Percentiles rank a stretch among this genome's conserved stretches.
Conservation (phyloP, 139 green algal species). For the Chlorella sp. region DNA sequence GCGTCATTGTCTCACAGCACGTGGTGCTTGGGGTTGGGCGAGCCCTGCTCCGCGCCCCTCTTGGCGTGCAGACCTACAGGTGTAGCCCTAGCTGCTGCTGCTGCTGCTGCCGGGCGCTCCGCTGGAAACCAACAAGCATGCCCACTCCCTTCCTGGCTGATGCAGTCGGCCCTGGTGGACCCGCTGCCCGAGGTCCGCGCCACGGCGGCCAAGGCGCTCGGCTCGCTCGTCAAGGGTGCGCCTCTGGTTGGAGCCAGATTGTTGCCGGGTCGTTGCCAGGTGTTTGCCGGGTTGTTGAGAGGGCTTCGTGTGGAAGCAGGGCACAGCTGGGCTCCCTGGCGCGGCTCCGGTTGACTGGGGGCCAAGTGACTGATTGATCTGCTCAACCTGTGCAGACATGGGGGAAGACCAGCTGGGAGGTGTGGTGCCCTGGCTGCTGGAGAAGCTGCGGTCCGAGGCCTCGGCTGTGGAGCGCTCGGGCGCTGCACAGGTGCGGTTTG, state of each 20-base stretch:
- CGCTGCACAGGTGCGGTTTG: constrained; percentile 53
- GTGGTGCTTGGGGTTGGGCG: no score
- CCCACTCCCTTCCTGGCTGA: neutral
- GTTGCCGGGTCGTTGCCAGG: no score
- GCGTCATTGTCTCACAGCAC: no score
- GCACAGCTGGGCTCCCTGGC: no score
- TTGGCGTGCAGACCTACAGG: no score
- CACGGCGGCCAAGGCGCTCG: constrained; percentile 85
- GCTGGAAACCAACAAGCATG: neutral
- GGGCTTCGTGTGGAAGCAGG: no score
- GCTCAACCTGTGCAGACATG: constrained; percentile 62
- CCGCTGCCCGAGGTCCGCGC: constrained; percentile 91
- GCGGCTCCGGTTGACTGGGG: neutral
- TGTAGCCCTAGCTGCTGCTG: neutral
- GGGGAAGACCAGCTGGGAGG: constrained; percentile 72
- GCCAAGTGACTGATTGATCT: neutral
- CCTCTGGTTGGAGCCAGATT: no score
- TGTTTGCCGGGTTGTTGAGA: no score
- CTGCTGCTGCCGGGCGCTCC: no score
- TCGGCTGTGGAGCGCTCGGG: constrained; percentile 66
- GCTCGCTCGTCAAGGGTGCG: constrained; percentile 67
- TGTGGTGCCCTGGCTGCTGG: constrained; percentile 89
- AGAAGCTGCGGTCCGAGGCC: constrained; percentile 74
- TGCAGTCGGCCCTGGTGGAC: constrained; percentile 83
- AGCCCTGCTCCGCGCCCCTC: no score